Evolutionary conservation across 257 asterid species (phyloP), one percentile per base, ranked within the genome.

Genomic region (Fraxinus pennsylvanica): DNA sequence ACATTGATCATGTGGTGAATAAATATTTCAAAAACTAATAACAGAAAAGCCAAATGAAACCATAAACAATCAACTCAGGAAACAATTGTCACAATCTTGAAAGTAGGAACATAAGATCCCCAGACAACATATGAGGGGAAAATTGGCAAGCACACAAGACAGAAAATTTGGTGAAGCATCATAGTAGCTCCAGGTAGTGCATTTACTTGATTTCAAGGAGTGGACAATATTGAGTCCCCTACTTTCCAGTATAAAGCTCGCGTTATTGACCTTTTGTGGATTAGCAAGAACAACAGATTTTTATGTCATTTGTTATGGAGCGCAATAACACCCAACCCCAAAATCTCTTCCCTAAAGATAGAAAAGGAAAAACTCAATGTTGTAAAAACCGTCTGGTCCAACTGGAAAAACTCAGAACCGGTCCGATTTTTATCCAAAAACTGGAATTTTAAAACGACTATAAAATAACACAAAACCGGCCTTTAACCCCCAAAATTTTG

Each of bases 1-100:
- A 82, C 52, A 68, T 72, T 74, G 73, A 72, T n/a, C 10, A 65
- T 2, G 38, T 59, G 30, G 73, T 50, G 35, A 33, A 47, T 14
- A 25, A 57, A 70, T 65, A 71, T 21, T 67, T n/a, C 69, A 21
- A 29, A 71, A 73, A 10, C 13, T 8, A 74, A 57, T 43, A 72
- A 35, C 17, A 50, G 15, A 69, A 71, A 30, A 54, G 25, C 71
- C n/a, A 32, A 61, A 68, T 43, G 17, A 72, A 73, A 71, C 14
- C 67, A 59, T 27, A 21, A 59, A 21, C 67, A 59, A 63, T 25
- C 33, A 27, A 9, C 69, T 27, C 36, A 63, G 33, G 7, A 22
- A 63, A 27, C 36, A 63, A 27, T 27, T 25, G 69, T 63, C 69
- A 25, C 36, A 63, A 63, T 63, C 69, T 63, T 27, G 36, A 63